Evolutionary conservation across 306 rosid species (phyloP).

Genomic region (Castanospermum australe): DNA sequence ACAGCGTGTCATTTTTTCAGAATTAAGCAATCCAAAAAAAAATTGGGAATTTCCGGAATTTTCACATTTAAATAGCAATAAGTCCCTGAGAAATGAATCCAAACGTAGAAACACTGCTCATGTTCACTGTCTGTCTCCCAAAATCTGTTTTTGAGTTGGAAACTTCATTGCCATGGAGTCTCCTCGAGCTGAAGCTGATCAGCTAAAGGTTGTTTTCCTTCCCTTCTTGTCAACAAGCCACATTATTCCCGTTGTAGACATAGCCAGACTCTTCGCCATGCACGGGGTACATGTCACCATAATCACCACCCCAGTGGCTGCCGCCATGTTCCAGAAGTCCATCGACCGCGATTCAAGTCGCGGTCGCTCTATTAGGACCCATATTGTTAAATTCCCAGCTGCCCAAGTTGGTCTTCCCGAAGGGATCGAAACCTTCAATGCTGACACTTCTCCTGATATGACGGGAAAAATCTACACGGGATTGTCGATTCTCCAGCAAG

Average conservation of each 20-base stretch:
- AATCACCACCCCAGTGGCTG: conserved; percentile 12
- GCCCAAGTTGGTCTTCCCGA: conserved; percentile 20
- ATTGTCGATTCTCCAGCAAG: neutral
- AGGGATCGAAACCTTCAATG: conserved; percentile 12
- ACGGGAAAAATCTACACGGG: neutral
- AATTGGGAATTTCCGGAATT: too few species aligned
- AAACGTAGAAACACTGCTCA: too few species aligned
- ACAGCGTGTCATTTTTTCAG: too few species aligned
- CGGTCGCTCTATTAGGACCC: conserved; percentile 2
- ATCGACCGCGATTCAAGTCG: neutral
- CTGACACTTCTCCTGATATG: neutral
- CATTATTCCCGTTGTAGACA: conserved; percentile 20
- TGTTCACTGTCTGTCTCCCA: too few species aligned
- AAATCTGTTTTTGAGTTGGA: too few species aligned
- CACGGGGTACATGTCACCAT: neutral
- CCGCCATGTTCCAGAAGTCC: conserved; percentile 9
- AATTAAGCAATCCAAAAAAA: too few species aligned
- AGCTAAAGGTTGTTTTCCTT: conserved; percentile 1
- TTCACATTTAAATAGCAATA: too few species aligned
- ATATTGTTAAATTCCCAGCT: neutral
- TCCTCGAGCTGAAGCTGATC: neutral
- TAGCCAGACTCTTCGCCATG: conserved; percentile 12
- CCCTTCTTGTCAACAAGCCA: conserved; percentile 22
- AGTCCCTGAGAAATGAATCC: too few species aligned
- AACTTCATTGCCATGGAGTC: neutral